Evolutionary conservation across 129 eudicot species (phyloP).

Genomic region (Erigeron canadensis): DNA sequence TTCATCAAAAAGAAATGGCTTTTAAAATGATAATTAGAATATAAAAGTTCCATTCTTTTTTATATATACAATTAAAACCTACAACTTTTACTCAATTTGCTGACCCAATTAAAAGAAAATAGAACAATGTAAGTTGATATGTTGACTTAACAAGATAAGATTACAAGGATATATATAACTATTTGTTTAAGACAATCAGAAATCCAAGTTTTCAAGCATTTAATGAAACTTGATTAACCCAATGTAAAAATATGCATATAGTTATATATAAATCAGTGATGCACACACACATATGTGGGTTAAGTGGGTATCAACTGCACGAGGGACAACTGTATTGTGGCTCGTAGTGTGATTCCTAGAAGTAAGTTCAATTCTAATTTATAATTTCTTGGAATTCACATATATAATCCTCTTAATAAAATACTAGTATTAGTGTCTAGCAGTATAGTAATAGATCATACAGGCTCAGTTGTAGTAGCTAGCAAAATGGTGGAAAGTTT

Average conservation of each 20-base stretch:
- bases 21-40: no score
- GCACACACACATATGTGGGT: constrained; percentile 31
- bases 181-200: background rate
- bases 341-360: constrained; percentile 26
- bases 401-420: constrained; percentile 2
- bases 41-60: no score
- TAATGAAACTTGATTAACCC: constrained; percentile 1
- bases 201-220: background rate
- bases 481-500: background rate
- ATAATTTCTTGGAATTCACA: constrained; percentile 28
- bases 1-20: no score
- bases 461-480: background rate
- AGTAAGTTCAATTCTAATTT: constrained; percentile 15
- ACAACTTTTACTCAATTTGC: background rate
- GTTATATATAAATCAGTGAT: constrained; percentile 17
- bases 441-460: background rate
- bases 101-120: no score
- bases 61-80: no score
- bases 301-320: constrained; percentile 38
- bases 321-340: constrained; percentile 45
- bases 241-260: constrained; percentile 6
- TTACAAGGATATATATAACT: constrained; percentile 12
- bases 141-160: background rate
- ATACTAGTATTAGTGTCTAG: background rate
- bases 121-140: background rate